Evolutionary conservation across 148 eudicot genomes (phyloP), one percentile per base, ranked within the genome.

Genomic region (Suaeda aralocaspica): DNA sequence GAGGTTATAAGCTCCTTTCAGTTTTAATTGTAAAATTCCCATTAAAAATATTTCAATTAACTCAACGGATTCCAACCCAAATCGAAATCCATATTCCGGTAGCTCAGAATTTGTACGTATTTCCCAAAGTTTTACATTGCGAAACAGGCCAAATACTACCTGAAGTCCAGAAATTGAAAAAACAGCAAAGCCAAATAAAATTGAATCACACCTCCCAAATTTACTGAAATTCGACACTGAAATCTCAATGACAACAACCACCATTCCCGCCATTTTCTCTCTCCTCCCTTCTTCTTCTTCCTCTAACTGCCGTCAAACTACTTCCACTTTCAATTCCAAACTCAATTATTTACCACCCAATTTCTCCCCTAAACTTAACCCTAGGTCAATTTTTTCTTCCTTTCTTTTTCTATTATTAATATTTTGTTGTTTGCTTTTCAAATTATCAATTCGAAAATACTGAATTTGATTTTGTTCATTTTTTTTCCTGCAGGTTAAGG

Each of bases 401-500:
- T 24, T 49, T 25, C 19, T 15, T 4, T 6, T 28, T 31, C 2
- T 13, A 15, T 46, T 15, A 0, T 10, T n/a, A 21, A 16, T 28
- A 33, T 31, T 14, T 13, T 8, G 41, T 36, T 66, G n/a, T 18
- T 52, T 6, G 16, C n/a, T 15, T 25, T 42, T n/a, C 36, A 18
- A 57, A 36, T 36, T 8, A 36, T 4, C 41, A 8, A 36, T 22
- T 56, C 1, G 3, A 13, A 34, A 30, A 56, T 61, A 41, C 26
- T 52, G 49, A 34, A 69, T 39, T 59, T 30, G 44, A 18, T 36
- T 39, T 22, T 25, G 7, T 14, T 7, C 1, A 21, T 61, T 16
- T 22, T 6, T 9, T 25, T 18, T 14, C 67, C 29, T 29, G 28
- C 80, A 84, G 86, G 72, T 67, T 77, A 29, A 70, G 73, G 59